Conservation (phyloP, 2,329 filamentous ascomycete species). For the Fusarium lyarnte region DNA sequence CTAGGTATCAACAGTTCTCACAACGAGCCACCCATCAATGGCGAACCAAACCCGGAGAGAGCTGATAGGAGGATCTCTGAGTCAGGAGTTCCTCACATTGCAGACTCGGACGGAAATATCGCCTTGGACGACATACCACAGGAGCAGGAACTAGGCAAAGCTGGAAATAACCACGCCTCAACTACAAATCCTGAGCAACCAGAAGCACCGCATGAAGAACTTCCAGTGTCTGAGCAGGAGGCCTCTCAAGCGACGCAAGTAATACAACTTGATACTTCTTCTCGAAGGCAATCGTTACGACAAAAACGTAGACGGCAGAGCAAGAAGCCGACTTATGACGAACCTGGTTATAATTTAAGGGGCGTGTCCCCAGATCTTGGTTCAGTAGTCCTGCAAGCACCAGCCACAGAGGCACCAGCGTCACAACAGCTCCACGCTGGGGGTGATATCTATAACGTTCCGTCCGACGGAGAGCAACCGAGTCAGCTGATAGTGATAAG, state of each 20-base stretch:
- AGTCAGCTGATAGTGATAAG: not conserved
- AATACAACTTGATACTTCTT: not conserved
- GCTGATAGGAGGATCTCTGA: not conserved
- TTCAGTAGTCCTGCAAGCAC: not conserved
- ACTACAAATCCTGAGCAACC: not conserved
- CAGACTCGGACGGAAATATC: not conserved
- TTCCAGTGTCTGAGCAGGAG: not conserved
- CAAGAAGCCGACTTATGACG: conserved; percentile 15
- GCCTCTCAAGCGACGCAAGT: not conserved
- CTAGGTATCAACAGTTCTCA: not conserved
- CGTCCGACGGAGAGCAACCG: not conserved
- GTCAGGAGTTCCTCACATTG: not conserved
- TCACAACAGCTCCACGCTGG: not conserved
- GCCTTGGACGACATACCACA: not conserved
- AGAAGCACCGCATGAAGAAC: not conserved
- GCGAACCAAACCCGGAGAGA: not conserved
- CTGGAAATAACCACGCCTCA: not conserved
- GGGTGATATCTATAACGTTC: not conserved
- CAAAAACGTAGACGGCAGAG: conserved; percentile 12
- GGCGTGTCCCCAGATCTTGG: conserved; percentile 25
- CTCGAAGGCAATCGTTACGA: not conserved
- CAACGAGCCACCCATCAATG: not conserved
- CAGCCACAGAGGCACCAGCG: not conserved
- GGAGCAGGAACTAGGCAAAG: not conserved
- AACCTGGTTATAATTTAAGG: not conserved